Conservation (phyloP, 2,329 filamentous ascomycete genomes). For the Leptoxyphium fumago region DNA sequence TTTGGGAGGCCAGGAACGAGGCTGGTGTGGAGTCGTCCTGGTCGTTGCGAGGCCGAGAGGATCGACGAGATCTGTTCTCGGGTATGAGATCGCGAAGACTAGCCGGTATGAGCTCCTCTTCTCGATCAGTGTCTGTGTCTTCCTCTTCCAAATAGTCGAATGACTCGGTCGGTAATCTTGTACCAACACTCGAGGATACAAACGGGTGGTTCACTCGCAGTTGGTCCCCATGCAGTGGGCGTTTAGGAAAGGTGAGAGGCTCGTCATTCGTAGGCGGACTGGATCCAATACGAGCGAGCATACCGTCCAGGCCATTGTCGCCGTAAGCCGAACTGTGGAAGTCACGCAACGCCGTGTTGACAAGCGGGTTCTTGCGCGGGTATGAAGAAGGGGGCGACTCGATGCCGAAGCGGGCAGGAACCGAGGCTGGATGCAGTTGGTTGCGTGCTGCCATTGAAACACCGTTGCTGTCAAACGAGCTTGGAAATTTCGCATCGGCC, state of each 20-base stretch:
- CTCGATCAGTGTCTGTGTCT: constrained; percentile 62
- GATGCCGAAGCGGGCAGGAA: constrained; percentile 79
- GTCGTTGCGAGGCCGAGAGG: constrained; percentile 43
- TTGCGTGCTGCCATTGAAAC: constrained; percentile 83
- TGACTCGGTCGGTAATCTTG: constrained; percentile 18
- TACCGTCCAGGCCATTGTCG: constrained; percentile 36
- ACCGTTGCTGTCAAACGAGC: constrained; percentile 91
- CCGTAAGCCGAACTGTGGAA: constrained; percentile 54
- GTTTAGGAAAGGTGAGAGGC: constrained; percentile 50
- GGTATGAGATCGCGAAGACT: constrained; percentile 49
- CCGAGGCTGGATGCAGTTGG: constrained; percentile 80
- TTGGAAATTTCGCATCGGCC: constrained; percentile 79
- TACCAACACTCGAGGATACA: constrained; percentile 45
- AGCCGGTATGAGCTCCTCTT: constrained; percentile 77
- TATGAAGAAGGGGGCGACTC: constrained; percentile 61
- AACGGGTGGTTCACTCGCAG: constrained; percentile 37
- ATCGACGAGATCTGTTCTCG: constrained; percentile 44
- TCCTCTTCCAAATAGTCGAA: constrained; percentile 42
- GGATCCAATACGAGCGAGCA: constrained; percentile 33
- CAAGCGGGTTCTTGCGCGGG: constrained; percentile 33
- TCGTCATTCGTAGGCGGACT: constrained; percentile 51
- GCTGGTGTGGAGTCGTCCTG: constrained; percentile 31
- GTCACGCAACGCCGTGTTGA: constrained; percentile 34
- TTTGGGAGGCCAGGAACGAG: constrained; percentile 17
- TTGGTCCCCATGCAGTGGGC: constrained; percentile 51